Evolutionary conservation across 1,284 basidiomycete species (phyloP), one percentile per base, ranked within the genome.

Genomic region (Fistulina hepatica): DNA sequence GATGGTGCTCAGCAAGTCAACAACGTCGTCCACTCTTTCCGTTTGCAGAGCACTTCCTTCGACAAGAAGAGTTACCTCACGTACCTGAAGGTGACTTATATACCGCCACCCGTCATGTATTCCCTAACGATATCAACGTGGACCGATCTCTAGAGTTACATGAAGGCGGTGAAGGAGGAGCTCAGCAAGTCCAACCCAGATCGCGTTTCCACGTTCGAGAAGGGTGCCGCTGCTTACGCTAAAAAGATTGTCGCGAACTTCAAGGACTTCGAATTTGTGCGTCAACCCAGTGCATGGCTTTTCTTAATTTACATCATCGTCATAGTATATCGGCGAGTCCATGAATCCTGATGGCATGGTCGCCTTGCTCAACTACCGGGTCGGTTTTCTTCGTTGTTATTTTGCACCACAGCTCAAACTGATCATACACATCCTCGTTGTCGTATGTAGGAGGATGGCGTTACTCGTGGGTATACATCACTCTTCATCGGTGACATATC

Each of bases 11-110:
- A 42, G 13, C 67, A 69, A 48, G 83, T 95, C 57, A 98, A 93
- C 81, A 91, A 98, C 64, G 71, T 98, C 50, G 81, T 82, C 44
- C 67, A 92, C 71, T 90, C 91, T 35, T 93, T 94, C 80, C 83
- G 92, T 54, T 82, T 99, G 45, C 76, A 88, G 56, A 34, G 60
- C 25, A 94, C 90, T 21, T 26, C 54, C 6, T 98, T 95, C 61
- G 92, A 97, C 69, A 98, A 97, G 67, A 97, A 97, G 66, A 61
- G 65, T 26, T 99, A 76, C 67, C 65, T 92, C 33, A 61, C 70
- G 30, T 82, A 94, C 64, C 76, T 98, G 56, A 98, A 97, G 75
- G 89, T 79, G 28, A n/a, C n/a, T n/a, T n/a, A n/a, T n/a, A n/a
- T n/a, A n/a, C n/a, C n/a, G n/a, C n/a, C n/a, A n/a, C n/a, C n/a